Evolutionary conservation across 192 early-diverging fungal species (phyloP).

Genomic region (Backusella circina): DNA sequence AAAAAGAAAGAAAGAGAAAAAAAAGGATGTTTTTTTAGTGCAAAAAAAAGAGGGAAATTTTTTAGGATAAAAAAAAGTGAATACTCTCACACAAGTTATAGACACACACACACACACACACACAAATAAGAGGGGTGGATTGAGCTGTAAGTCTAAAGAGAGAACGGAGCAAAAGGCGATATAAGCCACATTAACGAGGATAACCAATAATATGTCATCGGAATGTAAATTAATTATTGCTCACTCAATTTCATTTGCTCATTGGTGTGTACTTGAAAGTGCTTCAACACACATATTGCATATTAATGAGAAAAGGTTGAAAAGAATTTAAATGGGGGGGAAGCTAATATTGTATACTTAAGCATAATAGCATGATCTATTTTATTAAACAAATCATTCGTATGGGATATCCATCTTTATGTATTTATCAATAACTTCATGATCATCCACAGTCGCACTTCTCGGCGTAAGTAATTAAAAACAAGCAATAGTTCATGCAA

Average conservation of each 20-base stretch:
- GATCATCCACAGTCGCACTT: too few relatives aligned
- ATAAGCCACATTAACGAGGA: not conserved
- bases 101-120: not conserved
- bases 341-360: too few relatives aligned
- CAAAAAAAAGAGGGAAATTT: not conserved
- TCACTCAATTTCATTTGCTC: not conserved
- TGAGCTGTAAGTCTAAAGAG: not conserved
- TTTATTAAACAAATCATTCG: too few relatives aligned
- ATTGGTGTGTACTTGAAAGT: not conserved
- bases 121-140: not conserved
- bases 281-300: not conserved
- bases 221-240: not conserved
- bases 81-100: not conserved
- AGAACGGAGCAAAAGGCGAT: not conserved
- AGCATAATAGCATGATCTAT: too few relatives aligned
- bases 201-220: not conserved
- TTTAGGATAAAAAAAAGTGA: not conserved
- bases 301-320: too few relatives aligned
- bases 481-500: too few relatives aligned
- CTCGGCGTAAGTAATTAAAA: too few relatives aligned
- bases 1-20: not conserved
- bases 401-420: too few relatives aligned
- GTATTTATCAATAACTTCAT: too few relatives aligned
- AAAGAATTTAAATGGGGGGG: too few relatives aligned
- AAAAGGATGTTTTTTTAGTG: not conserved